Base-by-base conservation (phyloP, 1,284 basidiomycete species). In the Cutaneotrichosporon cyanovorans region DNA sequence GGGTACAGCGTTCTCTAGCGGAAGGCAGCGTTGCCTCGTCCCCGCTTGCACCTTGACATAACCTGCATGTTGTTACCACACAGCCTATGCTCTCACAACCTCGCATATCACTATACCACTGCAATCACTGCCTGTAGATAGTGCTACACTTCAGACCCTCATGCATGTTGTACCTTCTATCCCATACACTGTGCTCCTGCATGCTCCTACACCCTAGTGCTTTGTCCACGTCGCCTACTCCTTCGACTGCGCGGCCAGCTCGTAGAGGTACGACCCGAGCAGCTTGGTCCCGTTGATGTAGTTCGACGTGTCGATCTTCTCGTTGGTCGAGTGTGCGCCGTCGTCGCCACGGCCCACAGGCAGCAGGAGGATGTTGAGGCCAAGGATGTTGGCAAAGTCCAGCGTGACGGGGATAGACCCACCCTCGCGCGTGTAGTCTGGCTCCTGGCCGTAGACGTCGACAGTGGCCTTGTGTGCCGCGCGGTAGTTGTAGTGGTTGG, bases 321-420 rank as follows among this genome's bases (percentile, higher is more conserved):
- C 93, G 72, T 95, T 95, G 20, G 87, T 95, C 28, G 66, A 69
- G 55, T 70, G 88, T 83, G 74, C 87, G 85, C 60, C 92, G 62
- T 98, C 92, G 63, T 93, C 88, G 5, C 87, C 86, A 46, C 90
- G 76, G 8, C 91, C 91, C 82, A 96, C 92, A 4, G 92, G 92
- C 42, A 96, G 75, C 20, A 96, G 74, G 35, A 92, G 71, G 9
- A 95, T 85, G 61, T 77, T 75, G 59, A 74, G 67, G 21, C 80
- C 80, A 40, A 96, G 74, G 40, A 81, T 80, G 66, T 97, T 89
- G 16, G 91, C 88, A 70, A 98, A 96, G 4, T 91, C 95, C 49
- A 98, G 78, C 6, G 92, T 95, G 40, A 97, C 89, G 0, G 92
- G 92, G 59, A 97, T 96, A 2, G 88, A 93, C 2, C 93, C 70